phyloP scores from a whole-genome alignment of 148 eudicot genomes.

The Fallopia convolvulus region DNA sequence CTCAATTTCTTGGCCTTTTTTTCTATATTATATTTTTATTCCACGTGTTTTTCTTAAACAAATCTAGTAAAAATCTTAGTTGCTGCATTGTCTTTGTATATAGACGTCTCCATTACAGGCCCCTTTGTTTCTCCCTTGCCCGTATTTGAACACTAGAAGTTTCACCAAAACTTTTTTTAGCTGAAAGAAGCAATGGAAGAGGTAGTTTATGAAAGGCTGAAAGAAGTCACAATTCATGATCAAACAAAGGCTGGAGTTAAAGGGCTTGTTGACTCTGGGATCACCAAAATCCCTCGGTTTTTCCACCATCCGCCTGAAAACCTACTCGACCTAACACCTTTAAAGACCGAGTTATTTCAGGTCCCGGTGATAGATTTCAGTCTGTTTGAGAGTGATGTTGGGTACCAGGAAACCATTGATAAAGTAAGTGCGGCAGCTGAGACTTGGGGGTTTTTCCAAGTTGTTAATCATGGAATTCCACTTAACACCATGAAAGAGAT shows the following conservation, averaged over 20 bases:
- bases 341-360: neutral
- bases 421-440: slow-evolving; percentile 11
- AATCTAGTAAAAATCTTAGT: neutral
- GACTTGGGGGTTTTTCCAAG: slow-evolving; percentile 8
- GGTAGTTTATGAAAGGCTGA: slow-evolving; percentile 20
- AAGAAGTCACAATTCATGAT: slow-evolving; percentile 30
- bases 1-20: neutral
- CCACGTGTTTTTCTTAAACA: neutral
- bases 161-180: neutral
- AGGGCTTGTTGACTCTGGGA: slow-evolving; percentile 31
- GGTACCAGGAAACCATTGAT: neutral
- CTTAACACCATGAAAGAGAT: slow-evolving; percentile 14
- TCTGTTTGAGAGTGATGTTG: slow-evolving; percentile 8
- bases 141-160: neutral
- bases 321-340: neutral
- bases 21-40: neutral
- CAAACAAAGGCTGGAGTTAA: slow-evolving; percentile 43
- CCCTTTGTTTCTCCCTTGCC: neutral
- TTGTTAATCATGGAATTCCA: slow-evolving; percentile 13
- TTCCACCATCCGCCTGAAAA: slow-evolving; percentile 28
- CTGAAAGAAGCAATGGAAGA: neutral
- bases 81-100: neutral
- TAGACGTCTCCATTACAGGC: neutral
- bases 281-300: slow-evolving; percentile 26
- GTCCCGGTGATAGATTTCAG: slow-evolving; percentile 31